Base-by-base conservation (phyloP, 495 filamentous ascomycete species). In the Thermothielavioides terrestris region DNA sequence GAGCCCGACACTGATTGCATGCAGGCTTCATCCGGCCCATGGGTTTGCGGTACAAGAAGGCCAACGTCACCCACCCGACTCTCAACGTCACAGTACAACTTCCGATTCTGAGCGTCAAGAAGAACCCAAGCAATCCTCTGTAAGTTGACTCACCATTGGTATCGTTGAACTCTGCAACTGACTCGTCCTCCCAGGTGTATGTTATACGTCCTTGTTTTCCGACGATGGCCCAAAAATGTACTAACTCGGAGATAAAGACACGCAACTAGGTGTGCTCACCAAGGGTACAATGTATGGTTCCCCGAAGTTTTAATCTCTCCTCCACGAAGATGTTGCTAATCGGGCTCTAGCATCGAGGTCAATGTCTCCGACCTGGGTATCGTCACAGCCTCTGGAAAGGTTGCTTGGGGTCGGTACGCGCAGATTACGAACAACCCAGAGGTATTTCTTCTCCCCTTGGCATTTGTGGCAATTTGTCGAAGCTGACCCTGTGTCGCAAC, bases 121-220 rank as follows among this genome's bases (percentile, higher is more conserved):
- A 99, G 83, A 98, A 96, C 72, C 92, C 92, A 10, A 87, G 92
- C 71, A 90, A 86, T 63, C 89, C 88, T 2, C 80, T 96, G 66
- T 97, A 88, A 42, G 47, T 50, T 22, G 3, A 8, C 20, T 20
- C 9, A 1, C 14, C 15, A n/a, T 1, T 5, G 8, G 31, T 30
- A 0, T 2, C 32, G 30, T 5, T 6, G 2, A 26, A 25, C 9
- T 28, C 6, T 1, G 7, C 8, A n/a, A 18, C 51, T 54, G 32
- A 54, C 39, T 20, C 4, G n/a, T n/a, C n/a, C 0, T 3, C 2
- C 31, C n/a, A 54, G 51, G 14, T 54, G 51, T 54, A 48, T 48
- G 51, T 30, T 4, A 11, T 14, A 6, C 14, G 10, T 1, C 0
- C 5, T 12, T 20, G 17, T 4, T 2, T 7, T 11, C 12, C 2